Percentiles rank a stretch among this genome's conserved stretches.
These are phyloP conservation scores for Dothistroma pini DNA, from an alignment of 2,329 filamentous ascomycete species.

Conservation along the genomic window DNA sequence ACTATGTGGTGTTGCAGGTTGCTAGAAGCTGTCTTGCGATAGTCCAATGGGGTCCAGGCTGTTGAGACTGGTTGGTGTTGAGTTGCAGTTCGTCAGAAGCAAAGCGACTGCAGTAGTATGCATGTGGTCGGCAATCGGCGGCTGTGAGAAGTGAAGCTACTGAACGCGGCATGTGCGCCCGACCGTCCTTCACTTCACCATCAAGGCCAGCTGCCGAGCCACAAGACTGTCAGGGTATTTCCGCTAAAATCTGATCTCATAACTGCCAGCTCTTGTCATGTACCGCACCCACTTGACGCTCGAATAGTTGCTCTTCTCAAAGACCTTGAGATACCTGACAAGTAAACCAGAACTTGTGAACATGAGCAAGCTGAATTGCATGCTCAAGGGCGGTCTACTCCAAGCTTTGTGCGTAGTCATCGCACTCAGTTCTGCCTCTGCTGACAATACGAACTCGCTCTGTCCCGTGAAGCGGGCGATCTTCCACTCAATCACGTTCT, in stretches of 20 bases:
- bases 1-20: too few species aligned
- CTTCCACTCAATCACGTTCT: slow-evolving; percentile 99
- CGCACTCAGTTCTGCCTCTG: slow-evolving; percentile 86
- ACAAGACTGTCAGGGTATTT: not conserved
- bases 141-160: not conserved
- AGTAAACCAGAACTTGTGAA: slow-evolving; percentile 92
- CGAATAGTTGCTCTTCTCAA: slow-evolving; percentile 98
- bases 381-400: slow-evolving; percentile 85
- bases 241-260: slow-evolving; percentile 64
- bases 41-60: not conserved
- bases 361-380: slow-evolving; percentile 95
- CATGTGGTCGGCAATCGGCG: not conserved
- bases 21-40: not conserved
- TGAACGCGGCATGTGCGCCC: not conserved
- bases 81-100: not conserved
- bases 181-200: not conserved
- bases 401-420: slow-evolving; percentile 99
- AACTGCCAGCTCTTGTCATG: slow-evolving; percentile 96
- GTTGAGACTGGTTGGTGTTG: not conserved
- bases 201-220: not conserved
- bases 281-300: slow-evolving; percentile 99
- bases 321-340: slow-evolving; percentile 94
- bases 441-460: slow-evolving; percentile 90
- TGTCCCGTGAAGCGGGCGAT: slow-evolving; percentile 98
- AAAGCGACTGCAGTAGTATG: not conserved